A percentile compares a stretch with the other conserved stretches of the same genome.
phyloP scores from a whole-genome alignment of 2,329 filamentous ascomycete genomes.

The Apiospora aurea region DNA sequence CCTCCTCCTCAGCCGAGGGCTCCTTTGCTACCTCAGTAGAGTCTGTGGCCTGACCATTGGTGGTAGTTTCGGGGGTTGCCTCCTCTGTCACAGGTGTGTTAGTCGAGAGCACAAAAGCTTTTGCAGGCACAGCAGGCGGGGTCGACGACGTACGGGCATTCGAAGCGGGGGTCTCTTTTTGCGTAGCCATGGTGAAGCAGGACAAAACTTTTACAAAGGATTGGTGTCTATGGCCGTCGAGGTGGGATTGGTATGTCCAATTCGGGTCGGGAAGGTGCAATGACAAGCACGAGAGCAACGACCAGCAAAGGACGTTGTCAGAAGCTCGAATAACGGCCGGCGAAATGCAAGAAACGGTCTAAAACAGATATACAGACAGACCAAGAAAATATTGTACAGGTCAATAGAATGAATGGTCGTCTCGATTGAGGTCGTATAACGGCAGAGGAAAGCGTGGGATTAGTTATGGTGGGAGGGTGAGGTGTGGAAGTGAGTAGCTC shows the following conservation, averaged over 20 bases:
- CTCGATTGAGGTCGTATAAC: slow-evolving; percentile 32
- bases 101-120: slow-evolving; percentile 25
- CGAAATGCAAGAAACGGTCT: slow-evolving; percentile 29
- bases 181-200: slow-evolving; percentile 38
- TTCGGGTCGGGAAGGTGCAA: slow-evolving; percentile 20
- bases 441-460: slow-evolving; percentile 27
- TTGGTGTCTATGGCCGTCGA: neutral
- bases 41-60: slow-evolving; percentile 35
- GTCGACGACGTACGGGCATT: slow-evolving; percentile 34
- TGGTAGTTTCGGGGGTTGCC: slow-evolving; percentile 33
- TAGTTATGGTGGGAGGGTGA: slow-evolving; percentile 14
- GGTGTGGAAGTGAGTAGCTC: neutral
- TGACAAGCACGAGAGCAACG: slow-evolving; percentile 25
- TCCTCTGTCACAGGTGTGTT: slow-evolving; percentile 24
- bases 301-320: slow-evolving; percentile 22
- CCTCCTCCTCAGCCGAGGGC: slow-evolving; percentile 38
- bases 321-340: slow-evolving; percentile 32
- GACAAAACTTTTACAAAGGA: neutral
- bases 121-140: neutral
- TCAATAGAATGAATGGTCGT: slow-evolving; percentile 36
- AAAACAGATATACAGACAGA: slow-evolving; percentile 35
- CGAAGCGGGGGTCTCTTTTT: slow-evolving; percentile 36
- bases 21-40: slow-evolving; percentile 33
- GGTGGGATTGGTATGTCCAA: slow-evolving; percentile 3
- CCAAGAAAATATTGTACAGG: slow-evolving; percentile 41